Evolutionary conservation across 2,329 filamentous ascomycete species (phyloP).

Genomic region (Pestalotiopsis sp.): DNA sequence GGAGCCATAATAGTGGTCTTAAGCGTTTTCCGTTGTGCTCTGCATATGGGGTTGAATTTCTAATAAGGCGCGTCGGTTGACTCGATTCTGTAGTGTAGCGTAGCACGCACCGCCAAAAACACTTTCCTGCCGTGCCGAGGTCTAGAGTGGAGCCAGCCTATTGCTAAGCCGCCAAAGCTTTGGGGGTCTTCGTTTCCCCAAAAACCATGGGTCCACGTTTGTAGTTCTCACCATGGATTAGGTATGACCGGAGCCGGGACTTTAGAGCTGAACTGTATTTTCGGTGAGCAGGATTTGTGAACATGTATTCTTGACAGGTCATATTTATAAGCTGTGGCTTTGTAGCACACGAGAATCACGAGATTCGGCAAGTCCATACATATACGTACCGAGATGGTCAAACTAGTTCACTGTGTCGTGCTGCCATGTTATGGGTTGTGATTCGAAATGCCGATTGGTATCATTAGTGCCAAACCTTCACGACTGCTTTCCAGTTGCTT

Average conservation of each 20-base stretch:
- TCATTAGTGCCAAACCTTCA: no score
- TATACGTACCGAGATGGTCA: not conserved
- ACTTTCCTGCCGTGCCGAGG: not conserved
- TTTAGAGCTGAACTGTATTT: not conserved
- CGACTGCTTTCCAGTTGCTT: no score
- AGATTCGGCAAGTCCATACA: no score
- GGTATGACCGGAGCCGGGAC: not conserved
- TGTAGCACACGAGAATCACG: not conserved
- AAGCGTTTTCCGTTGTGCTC: not conserved
- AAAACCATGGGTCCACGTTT: not conserved
- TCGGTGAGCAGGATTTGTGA: not conserved
- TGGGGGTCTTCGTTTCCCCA: no score
- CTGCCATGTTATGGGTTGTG: no score
- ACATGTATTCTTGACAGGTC: not conserved
- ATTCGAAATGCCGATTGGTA: no score
- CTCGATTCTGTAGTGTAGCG: not conserved
- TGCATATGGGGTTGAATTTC: not conserved
- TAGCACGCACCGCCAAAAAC: not conserved
- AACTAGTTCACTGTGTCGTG: no score
- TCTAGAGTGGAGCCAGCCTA: not conserved
- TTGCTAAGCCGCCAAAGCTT: no score
- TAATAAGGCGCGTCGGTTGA: not conserved
- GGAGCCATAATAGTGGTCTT: constrained; percentile 1
- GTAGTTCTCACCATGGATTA: not conserved
- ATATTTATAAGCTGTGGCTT: not conserved